These are phyloP conservation scores for Neospora caninum DNA, from an alignment of 169 alveolate genomes.

Conservation along the genomic window DNA sequence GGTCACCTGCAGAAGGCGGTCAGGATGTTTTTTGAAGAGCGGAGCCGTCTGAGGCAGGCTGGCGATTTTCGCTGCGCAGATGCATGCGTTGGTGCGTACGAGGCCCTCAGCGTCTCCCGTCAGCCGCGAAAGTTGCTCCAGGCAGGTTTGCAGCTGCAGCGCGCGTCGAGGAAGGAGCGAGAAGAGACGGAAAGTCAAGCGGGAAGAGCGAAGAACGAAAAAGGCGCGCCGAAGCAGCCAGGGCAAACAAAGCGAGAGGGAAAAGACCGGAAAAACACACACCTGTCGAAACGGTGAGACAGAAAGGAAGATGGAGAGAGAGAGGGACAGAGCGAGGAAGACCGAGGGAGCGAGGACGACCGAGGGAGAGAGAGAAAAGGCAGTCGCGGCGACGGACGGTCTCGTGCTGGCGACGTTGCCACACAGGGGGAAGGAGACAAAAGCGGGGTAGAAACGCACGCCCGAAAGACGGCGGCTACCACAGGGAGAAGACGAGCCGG, in stretches of 20 bases:
- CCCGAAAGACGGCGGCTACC: too few species aligned
- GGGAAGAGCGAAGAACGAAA: too few species aligned
- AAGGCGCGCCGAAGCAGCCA: too few species aligned
- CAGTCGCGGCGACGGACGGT: too few species aligned
- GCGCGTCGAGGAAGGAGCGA: not conserved
- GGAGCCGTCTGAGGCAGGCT: not conserved
- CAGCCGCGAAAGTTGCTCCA: slow-evolving; percentile 19
- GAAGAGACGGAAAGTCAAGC: not conserved
- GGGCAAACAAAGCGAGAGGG: too few species aligned
- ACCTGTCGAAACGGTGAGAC: not conserved
- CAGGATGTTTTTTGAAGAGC: not conserved
- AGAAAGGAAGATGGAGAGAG: not conserved
- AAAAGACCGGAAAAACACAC: not conserved
- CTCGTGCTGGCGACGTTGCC: too few species aligned
- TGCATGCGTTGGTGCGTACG: slow-evolving; percentile 24
- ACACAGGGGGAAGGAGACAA: too few species aligned
- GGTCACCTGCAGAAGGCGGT: too few species aligned
- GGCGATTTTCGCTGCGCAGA: slow-evolving; percentile 18
- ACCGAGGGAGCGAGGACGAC: not conserved
- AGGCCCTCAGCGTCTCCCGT: not conserved
- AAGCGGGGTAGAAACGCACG: too few species aligned
- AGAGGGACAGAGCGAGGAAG: not conserved
- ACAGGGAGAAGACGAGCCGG: too few species aligned
- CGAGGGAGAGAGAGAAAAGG: too few species aligned
- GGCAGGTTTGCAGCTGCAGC: slow-evolving; percentile 17